Conservation (phyloP, 2,329 filamentous ascomycete species). For the Exophiala xenobiotica region DNA sequence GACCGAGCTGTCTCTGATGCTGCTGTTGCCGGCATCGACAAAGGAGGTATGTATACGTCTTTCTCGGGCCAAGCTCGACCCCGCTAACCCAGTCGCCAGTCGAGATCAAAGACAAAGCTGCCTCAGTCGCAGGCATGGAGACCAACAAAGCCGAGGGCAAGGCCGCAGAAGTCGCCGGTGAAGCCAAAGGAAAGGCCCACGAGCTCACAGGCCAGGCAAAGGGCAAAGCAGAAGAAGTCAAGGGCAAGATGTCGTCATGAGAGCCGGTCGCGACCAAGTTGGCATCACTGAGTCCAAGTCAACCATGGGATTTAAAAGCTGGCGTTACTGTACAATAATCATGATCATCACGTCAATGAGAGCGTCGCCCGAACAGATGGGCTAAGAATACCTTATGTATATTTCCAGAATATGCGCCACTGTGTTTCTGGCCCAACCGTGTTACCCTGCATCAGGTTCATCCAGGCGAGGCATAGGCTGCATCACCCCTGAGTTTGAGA, state of each 20-base stretch:
- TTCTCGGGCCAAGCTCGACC: background rate
- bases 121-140: constrained; percentile 43
- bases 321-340: constrained; percentile 24
- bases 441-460: background rate
- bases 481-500: constrained; percentile 13
- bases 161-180: constrained; percentile 38
- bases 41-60: constrained; percentile 53
- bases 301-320: constrained; percentile 7
- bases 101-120: constrained; percentile 48
- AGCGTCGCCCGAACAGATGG: background rate
- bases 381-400: no score
- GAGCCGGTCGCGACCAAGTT: no score
- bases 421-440: background rate
- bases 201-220: constrained; percentile 34
- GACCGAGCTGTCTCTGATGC: constrained; percentile 57
- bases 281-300: no score
- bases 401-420: no score
- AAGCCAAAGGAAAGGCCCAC: constrained; percentile 38
- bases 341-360: constrained; percentile 3
- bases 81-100: constrained; percentile 42
- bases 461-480: constrained; percentile 13
- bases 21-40: constrained; percentile 62
- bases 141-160: constrained; percentile 50
- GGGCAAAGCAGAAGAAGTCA: constrained; percentile 38
- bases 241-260: constrained; percentile 33